phyloP scores from a whole-genome alignment of 1,284 basidiomycete genomes.

The Chalciporus sp. region DNA sequence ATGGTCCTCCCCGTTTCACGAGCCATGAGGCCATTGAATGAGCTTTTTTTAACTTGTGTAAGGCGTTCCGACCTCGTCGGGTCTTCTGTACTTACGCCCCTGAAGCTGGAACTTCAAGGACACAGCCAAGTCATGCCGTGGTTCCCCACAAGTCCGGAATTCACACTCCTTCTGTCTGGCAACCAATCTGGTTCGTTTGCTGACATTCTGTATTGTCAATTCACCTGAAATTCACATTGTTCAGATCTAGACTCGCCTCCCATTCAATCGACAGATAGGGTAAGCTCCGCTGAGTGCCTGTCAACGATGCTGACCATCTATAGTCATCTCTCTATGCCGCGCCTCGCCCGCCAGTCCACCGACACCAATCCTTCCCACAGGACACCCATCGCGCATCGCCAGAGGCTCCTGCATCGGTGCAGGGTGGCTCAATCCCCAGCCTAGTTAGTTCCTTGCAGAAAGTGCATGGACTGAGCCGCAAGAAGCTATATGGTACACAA shows the following conservation, averaged over 20 bases:
- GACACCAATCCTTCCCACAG: constrained; percentile 35
- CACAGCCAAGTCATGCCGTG: constrained; percentile 37
- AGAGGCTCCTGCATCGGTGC: constrained; percentile 1
- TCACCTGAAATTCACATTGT: background rate
- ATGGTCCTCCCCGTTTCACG: constrained; percentile 52
- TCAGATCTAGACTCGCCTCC: constrained; percentile 2
- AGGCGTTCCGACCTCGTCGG: constrained; percentile 24
- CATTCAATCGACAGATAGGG: constrained; percentile 17
- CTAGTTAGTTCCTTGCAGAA: constrained; percentile 58
- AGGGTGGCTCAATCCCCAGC: constrained; percentile 35
- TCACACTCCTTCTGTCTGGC: constrained; percentile 39
- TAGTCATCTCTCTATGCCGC: constrained; percentile 19
- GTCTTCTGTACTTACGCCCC: constrained; percentile 13
- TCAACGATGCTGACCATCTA: constrained; percentile 15
- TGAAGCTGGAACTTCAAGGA: constrained; percentile 46
- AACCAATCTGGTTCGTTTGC: constrained; percentile 16
- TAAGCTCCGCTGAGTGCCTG: background rate
- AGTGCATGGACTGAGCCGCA: constrained; percentile 62
- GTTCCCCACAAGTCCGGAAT: constrained; percentile 41
- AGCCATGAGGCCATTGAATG: constrained; percentile 45
- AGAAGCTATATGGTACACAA: constrained; percentile 60
- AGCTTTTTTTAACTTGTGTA: constrained; percentile 59
- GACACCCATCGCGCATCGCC: constrained; percentile 16
- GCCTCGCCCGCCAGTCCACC: constrained; percentile 28
- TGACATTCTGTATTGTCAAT: background rate